phyloP scores from a whole-genome alignment of 805 yeast species.

The Pichia thaimueangensis region DNA sequence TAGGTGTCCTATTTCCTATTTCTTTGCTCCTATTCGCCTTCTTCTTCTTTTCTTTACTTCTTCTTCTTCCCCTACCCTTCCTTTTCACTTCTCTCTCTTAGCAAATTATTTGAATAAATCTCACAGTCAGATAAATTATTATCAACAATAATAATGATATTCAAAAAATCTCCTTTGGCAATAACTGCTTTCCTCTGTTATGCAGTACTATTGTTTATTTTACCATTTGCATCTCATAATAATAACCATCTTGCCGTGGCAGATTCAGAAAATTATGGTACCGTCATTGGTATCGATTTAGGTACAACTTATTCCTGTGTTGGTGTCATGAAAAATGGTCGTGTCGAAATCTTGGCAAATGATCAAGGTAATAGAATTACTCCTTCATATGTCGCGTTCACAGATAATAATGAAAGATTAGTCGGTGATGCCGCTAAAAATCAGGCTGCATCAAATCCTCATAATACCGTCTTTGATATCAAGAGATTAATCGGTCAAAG shows the following conservation, averaged over 20 bases:
- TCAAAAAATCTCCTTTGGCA: conserved; percentile 25
- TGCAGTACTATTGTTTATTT: conserved; percentile 24
- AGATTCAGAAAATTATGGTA: conserved; percentile 28
- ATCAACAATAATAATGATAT: conserved; percentile 17
- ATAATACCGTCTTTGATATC: conserved; percentile 91
- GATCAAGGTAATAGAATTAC: conserved; percentile 99
- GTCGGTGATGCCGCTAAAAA: conserved; percentile 98
- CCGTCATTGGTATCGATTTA: conserved; percentile 86
- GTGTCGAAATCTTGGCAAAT: conserved; percentile 93
- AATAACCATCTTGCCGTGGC: conserved; percentile 21
- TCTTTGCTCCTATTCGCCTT: background rate
- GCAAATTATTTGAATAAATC: no score
- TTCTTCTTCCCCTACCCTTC: background rate
- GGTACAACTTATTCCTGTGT: conserved; percentile 98
- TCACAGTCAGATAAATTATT: no score
- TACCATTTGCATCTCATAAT: conserved; percentile 24
- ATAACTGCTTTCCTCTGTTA: conserved; percentile 23
- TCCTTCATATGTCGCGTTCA: conserved; percentile 94
- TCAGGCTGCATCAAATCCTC: conserved; percentile 96
- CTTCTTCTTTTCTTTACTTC: background rate
- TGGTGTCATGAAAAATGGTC: conserved; percentile 49
- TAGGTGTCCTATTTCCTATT: no score
- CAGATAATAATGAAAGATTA: conserved; percentile 80
- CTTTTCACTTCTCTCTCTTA: background rate
- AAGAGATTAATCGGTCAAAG: conserved; percentile 90